Percentiles rank a stretch among this genome's conserved stretches.
phyloP scores from a whole-genome alignment of 2,329 filamentous ascomycete genomes.

The Hypoxylon sp. region DNA sequence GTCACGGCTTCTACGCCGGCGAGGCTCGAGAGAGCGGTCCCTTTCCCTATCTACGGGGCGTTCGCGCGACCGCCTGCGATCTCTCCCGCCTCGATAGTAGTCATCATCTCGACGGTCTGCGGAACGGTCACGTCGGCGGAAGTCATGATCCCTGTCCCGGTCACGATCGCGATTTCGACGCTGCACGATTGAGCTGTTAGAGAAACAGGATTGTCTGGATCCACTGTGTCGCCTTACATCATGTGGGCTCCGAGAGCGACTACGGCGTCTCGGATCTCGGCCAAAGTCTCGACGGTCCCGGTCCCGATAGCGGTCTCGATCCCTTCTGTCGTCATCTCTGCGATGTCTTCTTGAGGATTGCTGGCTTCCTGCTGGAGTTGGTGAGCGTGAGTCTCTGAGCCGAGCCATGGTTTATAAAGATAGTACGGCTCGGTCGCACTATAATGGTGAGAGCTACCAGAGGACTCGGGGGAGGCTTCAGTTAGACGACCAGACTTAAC shows the following conservation, averaged over 20 bases:
- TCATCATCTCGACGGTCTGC: conserved; percentile 77
- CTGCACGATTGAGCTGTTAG: conserved; percentile 64
- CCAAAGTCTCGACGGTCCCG: conserved; percentile 66
- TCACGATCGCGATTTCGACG: conserved; percentile 70
- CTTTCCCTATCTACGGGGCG: conserved; percentile 66
- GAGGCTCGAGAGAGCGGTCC: conserved; percentile 70
- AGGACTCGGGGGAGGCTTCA: conserved; percentile 52
- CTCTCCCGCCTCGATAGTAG: conserved; percentile 67
- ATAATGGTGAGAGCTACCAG: conserved; percentile 57
- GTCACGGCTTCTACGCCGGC: conserved; percentile 75
- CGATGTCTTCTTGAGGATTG: conserved; percentile 78
- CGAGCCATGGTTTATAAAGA: conserved; percentile 67
- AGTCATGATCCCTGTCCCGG: conserved; percentile 67
- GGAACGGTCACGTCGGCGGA: conserved; percentile 79
- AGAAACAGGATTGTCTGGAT: conserved; percentile 47
- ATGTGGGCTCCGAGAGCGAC: conserved; percentile 72
- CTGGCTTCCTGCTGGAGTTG: conserved; percentile 92
- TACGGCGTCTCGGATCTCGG: conserved; percentile 61
- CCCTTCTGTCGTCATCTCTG: conserved; percentile 73
- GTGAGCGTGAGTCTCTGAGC: conserved; percentile 83
- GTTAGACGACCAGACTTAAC: conserved; percentile 45
- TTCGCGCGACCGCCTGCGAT: conserved; percentile 76
- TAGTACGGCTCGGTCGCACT: conserved; percentile 57
- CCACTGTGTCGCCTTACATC: conserved; percentile 66
- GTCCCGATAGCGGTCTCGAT: conserved; percentile 64